Conservation (phyloP, 495 filamentous ascomycete genomes). For the Cenococcum geophilum region DNA sequence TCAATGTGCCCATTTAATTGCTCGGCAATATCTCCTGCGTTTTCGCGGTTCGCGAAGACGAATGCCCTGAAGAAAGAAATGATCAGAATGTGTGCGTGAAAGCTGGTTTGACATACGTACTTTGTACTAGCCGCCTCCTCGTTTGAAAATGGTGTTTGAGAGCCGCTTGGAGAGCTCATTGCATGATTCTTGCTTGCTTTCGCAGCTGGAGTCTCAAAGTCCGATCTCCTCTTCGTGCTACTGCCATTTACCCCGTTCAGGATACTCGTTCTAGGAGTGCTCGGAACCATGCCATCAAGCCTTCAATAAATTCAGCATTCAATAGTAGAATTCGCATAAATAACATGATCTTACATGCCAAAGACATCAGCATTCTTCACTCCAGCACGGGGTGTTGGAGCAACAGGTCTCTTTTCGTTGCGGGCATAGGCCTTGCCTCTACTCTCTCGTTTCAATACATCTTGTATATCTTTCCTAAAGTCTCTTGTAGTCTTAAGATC, state of each 20-base stretch:
- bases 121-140: conserved; percentile 15
- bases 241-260: conserved; percentile 47
- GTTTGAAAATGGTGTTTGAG: conserved; percentile 29
- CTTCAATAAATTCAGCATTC: conserved; percentile 38
- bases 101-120: conserved; percentile 17
- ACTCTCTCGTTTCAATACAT: conserved; percentile 68
- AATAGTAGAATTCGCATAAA: conserved; percentile 14
- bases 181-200: conserved; percentile 46
- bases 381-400: conserved; percentile 58
- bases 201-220: conserved; percentile 52
- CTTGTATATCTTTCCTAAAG: conserved; percentile 83
- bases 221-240: conserved; percentile 56
- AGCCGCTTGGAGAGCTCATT: conserved; percentile 44
- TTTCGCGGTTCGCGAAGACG: conserved; percentile 63
- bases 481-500: conserved; percentile 60
- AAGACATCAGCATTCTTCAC: conserved; percentile 63
- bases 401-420: conserved; percentile 55
- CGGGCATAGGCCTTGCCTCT: conserved; percentile 53
- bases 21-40: conserved; percentile 75
- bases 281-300: conserved; percentile 71
- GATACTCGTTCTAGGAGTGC: conserved; percentile 52
- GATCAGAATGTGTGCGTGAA: conserved; percentile 34
- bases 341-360: conserved; percentile 61
- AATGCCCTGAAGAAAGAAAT: conserved; percentile 34
- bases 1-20: conserved; percentile 64